phyloP scores from a whole-genome alignment of 257 asterid species.

The Mentha longifolia region DNA sequence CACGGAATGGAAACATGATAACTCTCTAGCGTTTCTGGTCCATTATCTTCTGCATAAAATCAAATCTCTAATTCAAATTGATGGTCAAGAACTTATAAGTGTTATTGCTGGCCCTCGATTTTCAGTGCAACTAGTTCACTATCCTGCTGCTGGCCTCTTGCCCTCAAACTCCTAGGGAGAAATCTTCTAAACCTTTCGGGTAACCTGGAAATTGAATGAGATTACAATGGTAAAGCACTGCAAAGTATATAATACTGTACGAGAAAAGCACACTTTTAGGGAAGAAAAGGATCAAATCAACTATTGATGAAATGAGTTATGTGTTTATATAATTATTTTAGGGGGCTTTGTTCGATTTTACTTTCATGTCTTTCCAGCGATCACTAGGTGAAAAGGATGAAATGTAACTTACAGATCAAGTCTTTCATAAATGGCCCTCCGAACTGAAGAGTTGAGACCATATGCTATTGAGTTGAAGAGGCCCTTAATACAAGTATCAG shows the following conservation, averaged over 20 bases:
- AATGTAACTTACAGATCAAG: slow-evolving; percentile 79
- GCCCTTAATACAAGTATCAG: slow-evolving; percentile 59
- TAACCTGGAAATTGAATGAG: slow-evolving; percentile 54
- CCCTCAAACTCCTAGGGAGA: slow-evolving; percentile 72
- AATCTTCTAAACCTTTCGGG: slow-evolving; percentile 81
- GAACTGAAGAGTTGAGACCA: slow-evolving; percentile 93
- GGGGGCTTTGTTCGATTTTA: background rate
- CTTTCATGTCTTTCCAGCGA: slow-evolving; percentile 8
- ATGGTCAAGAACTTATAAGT: slow-evolving; percentile 11
- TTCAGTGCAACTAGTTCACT: slow-evolving; percentile 74
- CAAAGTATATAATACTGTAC: background rate
- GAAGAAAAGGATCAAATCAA: background rate
- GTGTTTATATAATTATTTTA: background rate
- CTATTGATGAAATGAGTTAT: background rate
- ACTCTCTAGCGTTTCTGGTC: slow-evolving; percentile 28
- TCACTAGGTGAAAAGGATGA: background rate
- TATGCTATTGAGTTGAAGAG: slow-evolving; percentile 94
- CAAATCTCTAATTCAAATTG: slow-evolving; percentile 9
- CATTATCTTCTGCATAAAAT: slow-evolving; percentile 35
- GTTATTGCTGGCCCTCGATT: slow-evolving; percentile 51
- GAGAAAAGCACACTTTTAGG: background rate
- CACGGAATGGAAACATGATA: slow-evolving; percentile 1
- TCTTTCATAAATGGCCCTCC: slow-evolving; percentile 86
- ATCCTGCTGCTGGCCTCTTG: slow-evolving; percentile 78
- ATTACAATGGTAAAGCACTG: slow-evolving; percentile 7